Percentiles rank a stretch among this genome's conserved stretches.
These are phyloP conservation scores for Nyctanthes arbortristis DNA, from an alignment of 257 asterid species.

Conservation along the genomic window DNA sequence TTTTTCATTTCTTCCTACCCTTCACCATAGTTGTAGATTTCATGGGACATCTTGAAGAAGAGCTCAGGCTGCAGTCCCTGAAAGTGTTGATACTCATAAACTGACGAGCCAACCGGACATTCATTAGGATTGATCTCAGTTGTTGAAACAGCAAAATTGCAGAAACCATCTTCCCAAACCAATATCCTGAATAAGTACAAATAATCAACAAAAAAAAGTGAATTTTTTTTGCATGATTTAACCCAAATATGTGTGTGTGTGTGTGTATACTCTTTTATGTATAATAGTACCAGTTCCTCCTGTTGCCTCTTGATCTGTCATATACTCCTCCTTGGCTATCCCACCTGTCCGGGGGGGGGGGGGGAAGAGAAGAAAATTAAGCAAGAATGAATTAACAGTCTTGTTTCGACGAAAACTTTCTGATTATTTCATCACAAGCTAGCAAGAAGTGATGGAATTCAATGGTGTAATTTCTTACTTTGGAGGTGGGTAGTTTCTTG, in stretches of 20 bases:
- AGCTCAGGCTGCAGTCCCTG: conserved; percentile 94
- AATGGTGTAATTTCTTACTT: conserved; percentile 45
- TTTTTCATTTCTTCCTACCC: conserved; percentile 47
- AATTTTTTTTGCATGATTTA: not conserved
- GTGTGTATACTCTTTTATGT: not conserved
- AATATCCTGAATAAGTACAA: conserved; percentile 55
- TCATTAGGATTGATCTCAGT: conserved; percentile 56
- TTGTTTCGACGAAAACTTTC: not conserved
- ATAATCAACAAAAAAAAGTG: not conserved
- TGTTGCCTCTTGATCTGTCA: conserved; percentile 96
- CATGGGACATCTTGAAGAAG: conserved; percentile 99
- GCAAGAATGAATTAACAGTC: too few species aligned
- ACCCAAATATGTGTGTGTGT: not conserved
- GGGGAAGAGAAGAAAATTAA: not conserved
- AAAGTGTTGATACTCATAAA: conserved; percentile 51
- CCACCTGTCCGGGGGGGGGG: conserved; percentile 66
- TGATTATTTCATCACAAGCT: not conserved
- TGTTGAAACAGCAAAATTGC: conserved; percentile 90
- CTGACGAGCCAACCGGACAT: conserved; percentile 43
- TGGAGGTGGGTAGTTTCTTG: conserved; percentile 98
- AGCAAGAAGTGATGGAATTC: not conserved
- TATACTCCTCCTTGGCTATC: conserved; percentile 90
- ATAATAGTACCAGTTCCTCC: conserved; percentile 77
- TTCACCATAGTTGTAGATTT: conserved; percentile 98
- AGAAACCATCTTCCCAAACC: conserved; percentile 99